These are phyloP conservation scores for Macadamia tetraphylla DNA, from an alignment of 164 flowering plant genomes.

Conservation along the genomic window DNA sequence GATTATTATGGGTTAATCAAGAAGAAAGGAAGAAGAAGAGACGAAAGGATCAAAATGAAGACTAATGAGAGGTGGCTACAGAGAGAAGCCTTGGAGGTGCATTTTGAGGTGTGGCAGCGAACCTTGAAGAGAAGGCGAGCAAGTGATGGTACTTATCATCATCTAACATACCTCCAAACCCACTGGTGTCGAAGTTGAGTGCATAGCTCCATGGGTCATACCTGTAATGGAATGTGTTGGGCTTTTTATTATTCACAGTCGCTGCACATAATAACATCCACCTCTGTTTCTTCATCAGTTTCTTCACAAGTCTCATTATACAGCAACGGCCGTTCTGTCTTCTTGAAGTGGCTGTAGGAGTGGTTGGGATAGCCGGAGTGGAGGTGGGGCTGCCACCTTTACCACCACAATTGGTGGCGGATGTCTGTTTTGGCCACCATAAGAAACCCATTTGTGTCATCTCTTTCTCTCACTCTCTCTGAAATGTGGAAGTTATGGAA, in stretches of 20 bases:
- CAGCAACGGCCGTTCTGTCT: conserved; percentile 6
- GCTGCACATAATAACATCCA: conserved; percentile 17
- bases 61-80: conserved; percentile 1
- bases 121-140: conserved; percentile 55
- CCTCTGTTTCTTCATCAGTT: conserved; percentile 33
- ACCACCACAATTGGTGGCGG: conserved; percentile 12
- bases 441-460: conserved; percentile 27
- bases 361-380: background rate
- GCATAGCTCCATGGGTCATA: conserved; percentile 64
- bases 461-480: background rate
- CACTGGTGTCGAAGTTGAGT: conserved; percentile 48
- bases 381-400: conserved; percentile 4
- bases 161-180: conserved; percentile 25
- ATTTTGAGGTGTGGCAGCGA: conserved; percentile 20
- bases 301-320: conserved; percentile 34
- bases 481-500: no score
- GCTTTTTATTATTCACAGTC: no score
- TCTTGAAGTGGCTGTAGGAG: no score
- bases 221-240: conserved; percentile 34
- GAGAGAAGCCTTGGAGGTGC: conserved; percentile 5
- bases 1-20: no score
- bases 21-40: no score
- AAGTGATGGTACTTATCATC: conserved; percentile 38
- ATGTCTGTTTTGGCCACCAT: conserved; percentile 24
- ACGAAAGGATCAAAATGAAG: no score